These are phyloP conservation scores for Orbilia brochopaga DNA, from an alignment of 2,329 filamentous ascomycete species.

Conservation along the genomic window DNA sequence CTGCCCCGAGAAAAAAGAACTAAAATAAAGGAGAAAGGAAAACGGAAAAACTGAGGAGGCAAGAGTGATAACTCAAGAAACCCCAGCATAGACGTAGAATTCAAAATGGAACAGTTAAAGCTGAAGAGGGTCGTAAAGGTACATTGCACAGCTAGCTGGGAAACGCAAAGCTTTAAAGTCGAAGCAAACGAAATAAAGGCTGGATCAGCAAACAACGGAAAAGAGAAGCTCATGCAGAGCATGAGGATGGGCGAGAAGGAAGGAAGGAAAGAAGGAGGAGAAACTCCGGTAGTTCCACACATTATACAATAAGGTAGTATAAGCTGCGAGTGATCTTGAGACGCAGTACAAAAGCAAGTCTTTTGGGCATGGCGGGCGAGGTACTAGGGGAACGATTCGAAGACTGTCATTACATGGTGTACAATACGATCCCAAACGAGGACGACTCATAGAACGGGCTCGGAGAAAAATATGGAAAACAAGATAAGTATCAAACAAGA, in stretches of 20 bases:
- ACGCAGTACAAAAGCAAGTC: slow-evolving; percentile 11
- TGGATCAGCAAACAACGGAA: slow-evolving; percentile 3
- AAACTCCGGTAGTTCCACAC: slow-evolving; percentile 18
- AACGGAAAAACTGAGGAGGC: no score
- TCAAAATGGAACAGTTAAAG: not conserved
- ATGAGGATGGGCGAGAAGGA: not conserved
- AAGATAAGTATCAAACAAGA: slow-evolving; percentile 14
- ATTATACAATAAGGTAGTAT: slow-evolving; percentile 34
- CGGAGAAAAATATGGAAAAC: slow-evolving; percentile 5
- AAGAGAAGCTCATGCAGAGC: not conserved
- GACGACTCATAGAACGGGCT: no score
- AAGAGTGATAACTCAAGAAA: slow-evolving; percentile 3
- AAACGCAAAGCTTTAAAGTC: slow-evolving; percentile 8
- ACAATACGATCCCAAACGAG: slow-evolving; percentile 15
- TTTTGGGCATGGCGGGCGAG: slow-evolving; percentile 11
- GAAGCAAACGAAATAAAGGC: slow-evolving; percentile 1
- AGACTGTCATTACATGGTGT: slow-evolving; percentile 40
- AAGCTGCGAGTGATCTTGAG: slow-evolving; percentile 8
- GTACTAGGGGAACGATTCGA: slow-evolving; percentile 9
- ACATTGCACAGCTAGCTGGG: slow-evolving; percentile 1
- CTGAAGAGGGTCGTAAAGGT: slow-evolving; percentile 12
- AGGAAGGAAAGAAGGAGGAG: not conserved
- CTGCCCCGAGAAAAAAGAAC: slow-evolving; percentile 14
- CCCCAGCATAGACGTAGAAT: not conserved
- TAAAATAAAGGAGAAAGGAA: slow-evolving; percentile 4